phyloP scores from a whole-genome alignment of 1,284 basidiomycete species.

The Apiotrichum porosum region DNA sequence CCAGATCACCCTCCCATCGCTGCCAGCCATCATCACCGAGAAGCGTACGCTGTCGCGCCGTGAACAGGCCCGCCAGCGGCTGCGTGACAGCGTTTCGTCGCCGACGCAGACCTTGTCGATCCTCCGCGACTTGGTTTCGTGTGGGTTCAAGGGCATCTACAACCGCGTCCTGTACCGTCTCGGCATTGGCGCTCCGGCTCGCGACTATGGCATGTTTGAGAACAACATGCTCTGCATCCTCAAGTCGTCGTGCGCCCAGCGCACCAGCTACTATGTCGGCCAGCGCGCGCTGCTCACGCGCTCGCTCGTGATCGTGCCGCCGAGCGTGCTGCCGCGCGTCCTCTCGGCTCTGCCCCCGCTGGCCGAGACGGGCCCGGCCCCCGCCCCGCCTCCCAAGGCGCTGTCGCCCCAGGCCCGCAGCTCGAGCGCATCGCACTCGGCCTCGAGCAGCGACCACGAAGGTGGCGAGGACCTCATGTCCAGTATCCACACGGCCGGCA shows the following conservation, averaged over 20 bases:
- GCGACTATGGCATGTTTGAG: conserved; percentile 36
- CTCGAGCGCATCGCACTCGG: conserved; percentile 13
- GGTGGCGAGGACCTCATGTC: conserved; percentile 35
- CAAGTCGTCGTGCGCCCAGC: conserved; percentile 15
- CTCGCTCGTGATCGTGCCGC: conserved; percentile 23
- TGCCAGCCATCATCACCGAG: conserved; percentile 34
- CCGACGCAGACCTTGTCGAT: conserved; percentile 26
- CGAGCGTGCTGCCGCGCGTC: conserved; percentile 20
- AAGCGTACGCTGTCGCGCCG: conserved; percentile 24
- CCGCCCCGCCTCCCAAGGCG: conserved; percentile 14
- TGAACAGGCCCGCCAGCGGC: conserved; percentile 28
- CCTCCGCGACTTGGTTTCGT: conserved; percentile 25
- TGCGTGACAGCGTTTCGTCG: conserved; percentile 17
- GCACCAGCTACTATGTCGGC: conserved; percentile 24
- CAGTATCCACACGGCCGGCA: conserved; percentile 36
- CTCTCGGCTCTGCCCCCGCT: conserved; percentile 23
- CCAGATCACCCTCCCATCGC: conserved; percentile 33
- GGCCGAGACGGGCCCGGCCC: conserved; percentile 27
- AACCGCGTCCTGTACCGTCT: conserved; percentile 17
- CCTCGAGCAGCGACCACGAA: conserved; percentile 35
- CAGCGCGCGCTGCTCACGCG: conserved; percentile 30
- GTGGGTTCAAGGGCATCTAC: conserved; percentile 5
- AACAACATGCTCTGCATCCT: conserved; percentile 27
- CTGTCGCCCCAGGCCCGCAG: not conserved
- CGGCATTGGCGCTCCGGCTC: conserved; percentile 28